Conservation (phyloP, 345 rosid species). For the Geranium brycei region DNA sequence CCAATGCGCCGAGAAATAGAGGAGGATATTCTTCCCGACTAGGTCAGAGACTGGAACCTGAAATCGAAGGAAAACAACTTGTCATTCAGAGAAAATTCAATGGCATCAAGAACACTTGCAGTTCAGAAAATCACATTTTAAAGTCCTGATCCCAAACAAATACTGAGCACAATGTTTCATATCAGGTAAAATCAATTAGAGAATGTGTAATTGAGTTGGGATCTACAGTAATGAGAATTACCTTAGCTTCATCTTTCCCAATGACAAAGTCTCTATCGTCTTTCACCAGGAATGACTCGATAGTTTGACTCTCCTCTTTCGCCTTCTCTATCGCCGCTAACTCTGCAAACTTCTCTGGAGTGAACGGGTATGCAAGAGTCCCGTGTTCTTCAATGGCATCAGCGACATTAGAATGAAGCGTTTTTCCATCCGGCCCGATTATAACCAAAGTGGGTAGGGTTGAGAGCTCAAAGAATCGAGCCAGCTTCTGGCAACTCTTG, state of each 20-base stretch:
- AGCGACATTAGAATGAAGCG: slow-evolving; percentile 19
- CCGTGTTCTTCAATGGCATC: slow-evolving; percentile 25
- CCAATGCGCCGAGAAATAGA: slow-evolving; percentile 37
- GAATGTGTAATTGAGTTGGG: too few species aligned
- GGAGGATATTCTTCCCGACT: slow-evolving; percentile 29
- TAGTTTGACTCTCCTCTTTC: slow-evolving; percentile 22
- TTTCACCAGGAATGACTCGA: slow-evolving; percentile 23
- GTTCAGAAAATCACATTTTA: too few species aligned
- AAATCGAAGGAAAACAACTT: not conserved
- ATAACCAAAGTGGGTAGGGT: slow-evolving; percentile 28
- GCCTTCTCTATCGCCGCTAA: slow-evolving; percentile 20
- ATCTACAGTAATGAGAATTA: slow-evolving; percentile 2
- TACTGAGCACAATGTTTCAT: too few species aligned
- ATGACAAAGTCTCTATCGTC: slow-evolving; percentile 23
- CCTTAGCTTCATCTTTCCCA: slow-evolving; percentile 21
- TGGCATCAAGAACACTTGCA: not conserved
- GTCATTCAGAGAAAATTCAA: not conserved
- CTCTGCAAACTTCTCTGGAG: slow-evolving; percentile 22
- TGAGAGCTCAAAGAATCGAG: slow-evolving; percentile 19
- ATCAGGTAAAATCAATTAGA: too few species aligned
- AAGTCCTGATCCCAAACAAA: too few species aligned
- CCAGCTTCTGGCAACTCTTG: slow-evolving; percentile 15
- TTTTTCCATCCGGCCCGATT: slow-evolving; percentile 26
- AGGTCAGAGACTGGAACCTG: slow-evolving; percentile 30
- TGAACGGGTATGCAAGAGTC: slow-evolving; percentile 28